Evolutionary conservation across 768 basidiomycete genomes (phyloP), one percentile per base, ranked within the genome.

Genomic region (Lactifluus subvellereus): DNA sequence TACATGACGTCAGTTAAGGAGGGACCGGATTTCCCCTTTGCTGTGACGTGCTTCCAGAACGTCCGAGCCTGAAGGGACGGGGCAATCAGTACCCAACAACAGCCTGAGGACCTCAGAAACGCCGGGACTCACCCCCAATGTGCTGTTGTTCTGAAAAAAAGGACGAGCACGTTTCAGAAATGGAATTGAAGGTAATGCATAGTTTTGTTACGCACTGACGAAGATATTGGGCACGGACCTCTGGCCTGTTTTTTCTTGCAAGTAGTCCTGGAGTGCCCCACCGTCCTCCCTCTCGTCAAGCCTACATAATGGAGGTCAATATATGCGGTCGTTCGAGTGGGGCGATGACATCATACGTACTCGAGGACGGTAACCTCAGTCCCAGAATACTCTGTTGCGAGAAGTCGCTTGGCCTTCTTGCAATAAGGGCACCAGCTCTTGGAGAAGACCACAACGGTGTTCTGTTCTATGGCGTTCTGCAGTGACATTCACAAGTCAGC

Each of bases 161-260:
- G 9, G 3, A 2, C 10, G 9, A 49, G n/a, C 14, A 14, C 1
- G 22, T 20, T 11, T 18, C 35, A 38, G 37, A 51, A 10, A 22
- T 20, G 10, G 16, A 11, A 6, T 13, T 0, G 20, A 9, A 11
- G 47, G n/a, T 38, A n/a, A 22, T 16, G 18, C 13, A 13, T 32
- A 13, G 27, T 42, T 18, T 27, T 4, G 6, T 14, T 33, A 73
- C 78, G 48, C 61, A 89, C 88, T 80, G 70, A 92, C 80, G 74
- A 89, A 93, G 60, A 89, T 78, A 69, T 85, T 88, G 32, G 90
- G 90, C 8, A 93, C 91, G 7, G 86, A 87, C n/a, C 80, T 73
- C 67, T 87, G 89, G 0, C 79, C 79, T 0, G 87, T 88, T 79
- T 84, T 89, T 67, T 79, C 54, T 1, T 8, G 20, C 3, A 93